Conservation (phyloP, 2,329 filamentous ascomycete species). For the Neocucurbitaria cava region DNA sequence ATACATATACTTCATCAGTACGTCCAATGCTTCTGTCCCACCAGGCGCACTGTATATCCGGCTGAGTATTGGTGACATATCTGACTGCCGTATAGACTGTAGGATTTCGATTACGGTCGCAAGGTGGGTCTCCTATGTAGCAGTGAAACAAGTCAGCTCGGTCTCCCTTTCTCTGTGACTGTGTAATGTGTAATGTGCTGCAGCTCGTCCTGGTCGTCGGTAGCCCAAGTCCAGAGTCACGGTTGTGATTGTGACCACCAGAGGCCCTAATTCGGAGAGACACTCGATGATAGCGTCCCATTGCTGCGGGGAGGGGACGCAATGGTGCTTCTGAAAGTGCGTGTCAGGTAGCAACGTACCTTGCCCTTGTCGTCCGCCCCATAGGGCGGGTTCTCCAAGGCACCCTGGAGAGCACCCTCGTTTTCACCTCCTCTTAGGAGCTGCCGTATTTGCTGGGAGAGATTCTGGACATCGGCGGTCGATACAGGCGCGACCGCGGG, state of each 20-base stretch:
- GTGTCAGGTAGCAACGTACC: conserved; percentile 49
- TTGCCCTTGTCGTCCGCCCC: conserved; percentile 62
- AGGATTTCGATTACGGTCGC: conserved; percentile 90
- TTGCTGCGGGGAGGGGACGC: conserved; percentile 13
- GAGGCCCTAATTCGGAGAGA: conserved; percentile 27
- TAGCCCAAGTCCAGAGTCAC: conserved; percentile 29
- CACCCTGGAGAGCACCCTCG: conserved; percentile 84
- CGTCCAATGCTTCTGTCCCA: conserved; percentile 85
- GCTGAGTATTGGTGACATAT: conserved; percentile 89
- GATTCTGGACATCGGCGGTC: conserved; percentile 78
- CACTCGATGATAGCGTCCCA: conserved; percentile 25
- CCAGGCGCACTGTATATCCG: conserved; percentile 79
- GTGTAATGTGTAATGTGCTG: conserved; percentile 23
- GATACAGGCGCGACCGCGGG: conserved; percentile 76
- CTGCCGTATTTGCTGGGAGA: conserved; percentile 84
- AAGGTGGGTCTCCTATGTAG: conserved; percentile 77
- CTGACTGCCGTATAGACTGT: conserved; percentile 93
- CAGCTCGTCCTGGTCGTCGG: conserved; percentile 31
- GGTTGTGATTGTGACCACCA: conserved; percentile 26
- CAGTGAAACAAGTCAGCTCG: conserved; percentile 37
- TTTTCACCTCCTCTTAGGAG: conserved; percentile 84
- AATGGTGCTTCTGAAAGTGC: conserved; percentile 8
- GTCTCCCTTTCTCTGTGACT: conserved; percentile 24
- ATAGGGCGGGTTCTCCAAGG: conserved; percentile 84
- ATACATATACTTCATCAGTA: conserved; percentile 97